Evolutionary conservation across 768 basidiomycete genomes (phyloP).

Genomic region (Multifurca ochricompacta): DNA sequence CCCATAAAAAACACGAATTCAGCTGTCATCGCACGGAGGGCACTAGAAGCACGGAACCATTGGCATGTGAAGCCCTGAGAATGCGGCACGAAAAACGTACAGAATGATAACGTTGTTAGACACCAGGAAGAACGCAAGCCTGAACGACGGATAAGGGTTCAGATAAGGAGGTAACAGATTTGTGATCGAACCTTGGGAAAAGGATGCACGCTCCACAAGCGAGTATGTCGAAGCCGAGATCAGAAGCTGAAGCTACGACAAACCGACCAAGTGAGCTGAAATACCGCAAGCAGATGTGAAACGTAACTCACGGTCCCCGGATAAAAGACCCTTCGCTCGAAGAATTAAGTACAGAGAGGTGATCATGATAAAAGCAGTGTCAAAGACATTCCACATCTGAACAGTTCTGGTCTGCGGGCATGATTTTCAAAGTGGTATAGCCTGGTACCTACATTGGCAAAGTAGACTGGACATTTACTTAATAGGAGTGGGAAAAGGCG

Average conservation of each 20-base stretch:
- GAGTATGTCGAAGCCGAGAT: conserved; percentile 73
- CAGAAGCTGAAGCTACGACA: conserved; percentile 32
- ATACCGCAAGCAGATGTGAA: not conserved
- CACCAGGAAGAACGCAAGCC: conserved; percentile 74
- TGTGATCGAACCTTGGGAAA: conserved; percentile 55
- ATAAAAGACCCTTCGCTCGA: conserved; percentile 53
- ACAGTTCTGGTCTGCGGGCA: not conserved
- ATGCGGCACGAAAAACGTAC: conserved; percentile 34
- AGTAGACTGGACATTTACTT: conserved; percentile 48
- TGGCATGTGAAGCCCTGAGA: not conserved
- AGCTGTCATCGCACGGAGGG: conserved; percentile 73
- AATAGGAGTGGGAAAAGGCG: not conserved
- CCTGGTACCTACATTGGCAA: conserved; percentile 56
- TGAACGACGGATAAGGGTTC: conserved; percentile 20
- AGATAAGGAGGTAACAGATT: not conserved
- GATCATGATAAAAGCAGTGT: conserved; percentile 62
- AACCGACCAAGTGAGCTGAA: not conserved
- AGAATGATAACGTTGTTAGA: conserved; percentile 72
- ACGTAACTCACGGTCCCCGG: conserved; percentile 40
- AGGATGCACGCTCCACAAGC: conserved; percentile 81
- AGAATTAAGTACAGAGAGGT: conserved; percentile 62
- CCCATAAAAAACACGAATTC: conserved; percentile 75
- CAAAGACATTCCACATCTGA: conserved; percentile 90
- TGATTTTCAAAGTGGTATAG: not conserved
- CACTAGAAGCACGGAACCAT: conserved; percentile 33